phyloP scores from a whole-genome alignment of 2,329 filamentous ascomycete species.

The Escovopsis weberi region DNA sequence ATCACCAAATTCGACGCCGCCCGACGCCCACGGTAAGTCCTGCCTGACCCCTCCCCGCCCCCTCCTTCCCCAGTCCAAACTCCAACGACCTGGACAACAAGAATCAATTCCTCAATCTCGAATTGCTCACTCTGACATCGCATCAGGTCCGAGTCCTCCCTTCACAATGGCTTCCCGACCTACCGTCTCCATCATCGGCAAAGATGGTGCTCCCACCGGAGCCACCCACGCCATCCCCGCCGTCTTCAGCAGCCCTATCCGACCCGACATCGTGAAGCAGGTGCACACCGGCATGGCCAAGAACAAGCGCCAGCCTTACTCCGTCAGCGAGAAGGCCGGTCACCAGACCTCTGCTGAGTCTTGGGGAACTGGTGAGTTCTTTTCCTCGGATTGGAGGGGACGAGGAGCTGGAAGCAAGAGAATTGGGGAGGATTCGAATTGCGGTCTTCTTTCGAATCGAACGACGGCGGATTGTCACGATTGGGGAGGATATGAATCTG shows the following conservation, averaged over 20 bases:
- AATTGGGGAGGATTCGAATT: neutral
- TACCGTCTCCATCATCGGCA: slow-evolving; percentile 93
- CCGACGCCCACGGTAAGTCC: slow-evolving; percentile 23
- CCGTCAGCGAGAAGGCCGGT: slow-evolving; percentile 99
- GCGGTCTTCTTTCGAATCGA: neutral
- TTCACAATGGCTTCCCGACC: slow-evolving; percentile 84
- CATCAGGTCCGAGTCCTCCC: slow-evolving; percentile 22
- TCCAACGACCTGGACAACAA: too few relatives aligned
- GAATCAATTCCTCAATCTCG: neutral
- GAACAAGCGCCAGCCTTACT: slow-evolving; percentile 99
- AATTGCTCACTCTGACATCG: slow-evolving; percentile 4
- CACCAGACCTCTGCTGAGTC: slow-evolving; percentile 99
- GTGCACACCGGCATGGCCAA: slow-evolving; percentile 99
- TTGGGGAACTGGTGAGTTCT: slow-evolving; percentile 88
- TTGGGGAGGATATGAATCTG: too few relatives aligned
- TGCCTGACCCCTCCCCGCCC: too few relatives aligned
- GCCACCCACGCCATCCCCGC: slow-evolving; percentile 84
- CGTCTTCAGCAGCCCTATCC: slow-evolving; percentile 96
- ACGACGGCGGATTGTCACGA: neutral
- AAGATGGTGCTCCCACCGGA: slow-evolving; percentile 85
- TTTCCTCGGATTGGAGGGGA: neutral
- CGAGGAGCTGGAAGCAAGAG: neutral
- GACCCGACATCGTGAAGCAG: slow-evolving; percentile 97
- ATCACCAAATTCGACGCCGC: slow-evolving; percentile 26
- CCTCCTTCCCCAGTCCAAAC: too few relatives aligned